Percentiles rank a stretch among this genome's conserved stretches.
These are phyloP conservation scores for Ophiocordyceps camponoti-saundersi DNA, from an alignment of 2,329 filamentous ascomycete genomes.

Conservation along the genomic window DNA sequence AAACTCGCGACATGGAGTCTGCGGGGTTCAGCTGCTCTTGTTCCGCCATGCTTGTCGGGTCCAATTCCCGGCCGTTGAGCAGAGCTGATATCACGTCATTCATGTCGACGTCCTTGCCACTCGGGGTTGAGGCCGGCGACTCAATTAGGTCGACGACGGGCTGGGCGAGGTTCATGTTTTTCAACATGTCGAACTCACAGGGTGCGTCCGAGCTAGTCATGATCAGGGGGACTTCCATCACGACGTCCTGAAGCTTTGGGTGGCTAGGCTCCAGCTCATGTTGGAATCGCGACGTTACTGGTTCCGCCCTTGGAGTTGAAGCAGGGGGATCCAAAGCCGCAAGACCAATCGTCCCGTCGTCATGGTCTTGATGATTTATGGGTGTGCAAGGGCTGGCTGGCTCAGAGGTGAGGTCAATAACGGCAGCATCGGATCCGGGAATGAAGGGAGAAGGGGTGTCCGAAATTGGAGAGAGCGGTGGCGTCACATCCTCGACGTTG, in stretches of 20 bases:
- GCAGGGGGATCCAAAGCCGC: background rate
- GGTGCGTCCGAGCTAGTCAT: slow-evolving; percentile 4
- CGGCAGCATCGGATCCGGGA: slow-evolving; percentile 5
- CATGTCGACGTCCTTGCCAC: slow-evolving; percentile 3
- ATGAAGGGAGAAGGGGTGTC: slow-evolving; percentile 6
- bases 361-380: background rate
- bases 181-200: background rate
- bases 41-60: slow-evolving; percentile 5
- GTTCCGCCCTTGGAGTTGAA: background rate
- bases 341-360: background rate
- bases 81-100: slow-evolving; percentile 9
- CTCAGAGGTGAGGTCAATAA: slow-evolving; percentile 14
- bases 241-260: slow-evolving; percentile 1
- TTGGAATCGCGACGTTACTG: background rate
- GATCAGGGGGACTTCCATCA: slow-evolving; percentile 9
- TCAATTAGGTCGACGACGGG: background rate
- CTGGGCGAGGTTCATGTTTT: background rate
- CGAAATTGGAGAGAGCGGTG: slow-evolving; percentile 11
- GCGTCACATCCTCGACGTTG: slow-evolving; percentile 6
- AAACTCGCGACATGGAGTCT: slow-evolving; percentile 10
- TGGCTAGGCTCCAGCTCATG: background rate
- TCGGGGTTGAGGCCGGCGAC: background rate
- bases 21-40: slow-evolving; percentile 12
- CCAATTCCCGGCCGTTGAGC: slow-evolving; percentile 4
- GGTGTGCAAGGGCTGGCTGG: slow-evolving; percentile 9